Conservation (phyloP, 352 stramenopile genomes). For the Phytophthora pisi region DNA sequence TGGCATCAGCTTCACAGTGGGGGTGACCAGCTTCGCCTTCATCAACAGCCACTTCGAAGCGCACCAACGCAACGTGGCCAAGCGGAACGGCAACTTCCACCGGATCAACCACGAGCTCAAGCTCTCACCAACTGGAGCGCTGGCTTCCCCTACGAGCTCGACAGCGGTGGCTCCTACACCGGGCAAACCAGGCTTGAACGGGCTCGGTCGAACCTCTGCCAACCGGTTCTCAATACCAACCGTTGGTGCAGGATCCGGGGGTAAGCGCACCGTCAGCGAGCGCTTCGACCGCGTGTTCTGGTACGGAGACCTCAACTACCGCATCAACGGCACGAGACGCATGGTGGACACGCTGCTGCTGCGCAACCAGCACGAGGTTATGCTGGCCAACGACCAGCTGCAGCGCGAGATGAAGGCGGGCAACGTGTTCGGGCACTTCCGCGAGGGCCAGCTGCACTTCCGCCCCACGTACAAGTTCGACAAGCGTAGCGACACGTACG, state of each 20-base stretch:
- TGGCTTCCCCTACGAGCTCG: conserved; percentile 22
- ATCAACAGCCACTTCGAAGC: conserved; percentile 95
- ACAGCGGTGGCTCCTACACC: conserved; percentile 17
- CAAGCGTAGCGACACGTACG: conserved; percentile 91
- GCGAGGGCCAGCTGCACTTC: conserved; percentile 92
- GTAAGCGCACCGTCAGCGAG: conserved; percentile 48
- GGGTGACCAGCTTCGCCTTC: conserved; percentile 88
- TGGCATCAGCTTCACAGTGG: conserved; percentile 86
- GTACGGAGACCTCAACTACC: conserved; percentile 95
- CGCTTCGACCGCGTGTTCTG: conserved; percentile 93
- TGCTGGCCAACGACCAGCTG: conserved; percentile 94
- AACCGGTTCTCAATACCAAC: conserved; percentile 38
- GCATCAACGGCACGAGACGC: conserved; percentile 90
- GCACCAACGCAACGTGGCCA: conserved; percentile 88
- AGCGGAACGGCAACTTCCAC: conserved; percentile 92
- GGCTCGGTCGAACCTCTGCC: conserved; percentile 34
- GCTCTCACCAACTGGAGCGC: conserved; percentile 33
- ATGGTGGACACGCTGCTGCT: conserved; percentile 85
- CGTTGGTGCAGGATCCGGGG: conserved; percentile 5
- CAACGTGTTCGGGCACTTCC: conserved; percentile 89
- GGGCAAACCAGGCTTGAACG: conserved; percentile 20
- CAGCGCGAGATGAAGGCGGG: conserved; percentile 76
- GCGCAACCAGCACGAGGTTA: conserved; percentile 72
- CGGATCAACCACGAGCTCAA: conserved; percentile 80
- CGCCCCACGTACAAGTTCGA: conserved; percentile 97